Conservation (phyloP, 495 filamentous ascomycete genomes). For the Margaritispora aquatica region DNA sequence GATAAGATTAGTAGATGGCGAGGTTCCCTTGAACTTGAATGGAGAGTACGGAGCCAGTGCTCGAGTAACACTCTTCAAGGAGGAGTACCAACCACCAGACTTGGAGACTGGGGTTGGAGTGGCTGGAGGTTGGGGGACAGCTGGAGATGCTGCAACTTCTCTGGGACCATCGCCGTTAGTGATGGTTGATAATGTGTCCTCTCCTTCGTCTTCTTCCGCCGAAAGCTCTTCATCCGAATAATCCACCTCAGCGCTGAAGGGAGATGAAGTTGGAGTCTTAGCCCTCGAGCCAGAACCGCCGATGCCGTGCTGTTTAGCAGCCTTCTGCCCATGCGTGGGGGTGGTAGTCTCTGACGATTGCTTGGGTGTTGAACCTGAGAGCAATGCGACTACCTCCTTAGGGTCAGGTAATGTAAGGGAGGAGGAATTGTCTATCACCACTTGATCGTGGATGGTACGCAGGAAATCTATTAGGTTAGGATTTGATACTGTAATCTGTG, state of each 20-base stretch:
- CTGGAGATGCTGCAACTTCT: neutral
- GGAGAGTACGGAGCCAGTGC: neutral
- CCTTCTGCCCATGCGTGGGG: neutral
- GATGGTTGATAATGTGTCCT: neutral
- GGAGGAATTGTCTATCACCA: neutral
- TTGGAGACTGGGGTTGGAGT: neutral
- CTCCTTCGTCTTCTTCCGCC: neutral
- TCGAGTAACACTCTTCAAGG: neutral
- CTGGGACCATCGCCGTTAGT: neutral
- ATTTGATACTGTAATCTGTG: neutral
- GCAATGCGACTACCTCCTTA: neutral
- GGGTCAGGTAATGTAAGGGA: neutral
- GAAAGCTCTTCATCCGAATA: neutral
- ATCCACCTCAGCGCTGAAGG: neutral
- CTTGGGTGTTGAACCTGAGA: neutral
- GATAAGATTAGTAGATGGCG: neutral
- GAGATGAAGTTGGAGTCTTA: neutral
- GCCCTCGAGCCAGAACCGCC: neutral
- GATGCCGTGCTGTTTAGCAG: neutral
- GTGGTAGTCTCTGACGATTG: neutral
- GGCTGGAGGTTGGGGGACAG: neutral
- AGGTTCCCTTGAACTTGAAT: constrained; percentile 1
- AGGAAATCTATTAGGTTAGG: neutral
- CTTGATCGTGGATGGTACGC: neutral
- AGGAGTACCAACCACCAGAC: neutral